Evolutionary conservation across 805 yeast species (phyloP).

Genomic region (Saccharomycopsis javanensis): DNA sequence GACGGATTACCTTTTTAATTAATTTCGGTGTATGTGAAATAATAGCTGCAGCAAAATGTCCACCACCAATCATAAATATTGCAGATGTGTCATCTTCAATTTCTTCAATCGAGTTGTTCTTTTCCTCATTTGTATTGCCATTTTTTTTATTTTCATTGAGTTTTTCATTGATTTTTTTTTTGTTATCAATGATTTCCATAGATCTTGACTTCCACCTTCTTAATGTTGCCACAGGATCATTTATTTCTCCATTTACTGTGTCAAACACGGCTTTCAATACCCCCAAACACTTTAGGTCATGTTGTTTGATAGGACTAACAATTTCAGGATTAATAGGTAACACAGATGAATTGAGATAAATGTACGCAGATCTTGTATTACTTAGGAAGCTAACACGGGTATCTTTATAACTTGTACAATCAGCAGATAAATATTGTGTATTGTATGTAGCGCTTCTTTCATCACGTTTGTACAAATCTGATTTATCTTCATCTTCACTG

Average conservation of each 20-base stretch:
- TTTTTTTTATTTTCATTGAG: background rate
- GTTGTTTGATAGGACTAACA: conserved; percentile 21
- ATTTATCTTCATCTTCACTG: background rate
- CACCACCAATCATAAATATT: conserved; percentile 90
- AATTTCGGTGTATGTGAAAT: conserved; percentile 57
- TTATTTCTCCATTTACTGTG: conserved; percentile 26
- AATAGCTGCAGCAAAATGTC: conserved; percentile 95
- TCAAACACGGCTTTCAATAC: conserved; percentile 56
- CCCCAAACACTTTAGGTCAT: conserved; percentile 43
- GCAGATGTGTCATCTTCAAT: conserved; percentile 44
- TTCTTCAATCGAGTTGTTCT: background rate
- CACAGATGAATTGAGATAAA: conserved; percentile 46
- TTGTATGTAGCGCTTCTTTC: background rate
- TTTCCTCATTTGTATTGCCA: conserved; percentile 5
- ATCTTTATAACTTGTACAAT: background rate
- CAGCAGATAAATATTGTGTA: background rate
- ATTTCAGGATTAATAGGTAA: background rate
- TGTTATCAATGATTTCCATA: conserved; percentile 16
- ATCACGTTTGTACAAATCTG: background rate
- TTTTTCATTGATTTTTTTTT: background rate
- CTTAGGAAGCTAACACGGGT: background rate
- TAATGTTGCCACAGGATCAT: conserved; percentile 44
- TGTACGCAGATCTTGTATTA: conserved; percentile 62
- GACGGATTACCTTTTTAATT: conserved; percentile 46
- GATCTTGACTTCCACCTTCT: conserved; percentile 26